phyloP scores from a whole-genome alignment of 2,329 filamentous ascomycete genomes.

The Sclerotiophoma versabilis region DNA sequence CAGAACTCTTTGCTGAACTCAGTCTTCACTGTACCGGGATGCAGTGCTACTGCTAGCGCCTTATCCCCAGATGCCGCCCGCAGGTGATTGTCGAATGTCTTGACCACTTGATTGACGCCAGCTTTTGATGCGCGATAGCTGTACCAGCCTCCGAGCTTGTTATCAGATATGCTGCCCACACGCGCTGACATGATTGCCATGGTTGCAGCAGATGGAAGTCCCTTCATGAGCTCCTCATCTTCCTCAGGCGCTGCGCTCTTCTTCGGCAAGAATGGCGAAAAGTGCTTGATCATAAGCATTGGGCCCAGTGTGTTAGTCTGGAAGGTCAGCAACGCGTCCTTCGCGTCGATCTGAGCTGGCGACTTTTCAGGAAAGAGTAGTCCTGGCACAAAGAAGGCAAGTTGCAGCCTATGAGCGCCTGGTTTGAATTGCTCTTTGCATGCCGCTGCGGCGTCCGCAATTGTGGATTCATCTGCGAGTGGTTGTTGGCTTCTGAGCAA shows the following conservation, averaged over 20 bases:
- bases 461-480: slow-evolving; percentile 66
- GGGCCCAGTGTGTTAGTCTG: slow-evolving; percentile 77
- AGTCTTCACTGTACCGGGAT: slow-evolving; percentile 83
- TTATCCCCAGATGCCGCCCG: slow-evolving; percentile 63
- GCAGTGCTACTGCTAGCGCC: slow-evolving; percentile 73
- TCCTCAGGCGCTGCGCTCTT: slow-evolving; percentile 44
- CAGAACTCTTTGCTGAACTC: slow-evolving; percentile 76
- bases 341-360: slow-evolving; percentile 68
- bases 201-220: slow-evolving; percentile 62
- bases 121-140: slow-evolving; percentile 80
- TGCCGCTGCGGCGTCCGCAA: slow-evolving; percentile 63
- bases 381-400: slow-evolving; percentile 74
- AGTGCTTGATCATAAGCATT: slow-evolving; percentile 78
- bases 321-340: slow-evolving; percentile 71
- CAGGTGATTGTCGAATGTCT: slow-evolving; percentile 74
- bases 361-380: slow-evolving; percentile 77
- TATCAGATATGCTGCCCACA: slow-evolving; percentile 77
- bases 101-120: slow-evolving; percentile 73
- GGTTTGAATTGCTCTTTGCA: slow-evolving; percentile 63
- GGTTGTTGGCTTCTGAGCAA: neutral
- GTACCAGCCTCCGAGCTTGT: slow-evolving; percentile 80
- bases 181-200: slow-evolving; percentile 81
- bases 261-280: slow-evolving; percentile 71
- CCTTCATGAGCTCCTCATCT: slow-evolving; percentile 26
- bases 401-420: slow-evolving; percentile 63